Percentiles rank a stretch among this genome's conserved stretches.
phyloP scores from a whole-genome alignment of 805 yeast genomes.

The Ogataea allantospora region DNA sequence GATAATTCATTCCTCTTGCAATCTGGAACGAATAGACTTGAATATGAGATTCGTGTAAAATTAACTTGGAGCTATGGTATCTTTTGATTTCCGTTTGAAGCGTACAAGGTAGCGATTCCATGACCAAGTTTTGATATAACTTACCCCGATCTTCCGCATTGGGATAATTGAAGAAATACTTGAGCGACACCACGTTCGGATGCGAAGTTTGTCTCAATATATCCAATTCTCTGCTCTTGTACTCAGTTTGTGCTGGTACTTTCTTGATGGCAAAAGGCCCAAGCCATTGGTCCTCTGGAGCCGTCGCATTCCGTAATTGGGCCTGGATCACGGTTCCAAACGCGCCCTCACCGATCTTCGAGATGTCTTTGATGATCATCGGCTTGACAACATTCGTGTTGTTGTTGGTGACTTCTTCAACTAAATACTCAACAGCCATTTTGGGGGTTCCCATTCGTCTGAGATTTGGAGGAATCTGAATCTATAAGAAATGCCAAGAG shows the following conservation, averaged over 20 bases:
- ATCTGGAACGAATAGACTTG: slow-evolving; percentile 77
- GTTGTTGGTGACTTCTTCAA: slow-evolving; percentile 63
- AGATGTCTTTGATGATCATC: slow-evolving; percentile 70
- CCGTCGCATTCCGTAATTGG: slow-evolving; percentile 36
- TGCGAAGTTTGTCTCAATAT: slow-evolving; percentile 71
- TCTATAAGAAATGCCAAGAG: not conserved
- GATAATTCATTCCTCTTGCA: slow-evolving; percentile 78
- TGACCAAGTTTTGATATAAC: slow-evolving; percentile 75
- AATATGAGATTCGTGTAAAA: slow-evolving; percentile 69
- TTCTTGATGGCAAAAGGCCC: slow-evolving; percentile 85
- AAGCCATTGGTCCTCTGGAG: slow-evolving; percentile 44
- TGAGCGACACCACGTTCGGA: slow-evolving; percentile 72
- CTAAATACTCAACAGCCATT: slow-evolving; percentile 43
- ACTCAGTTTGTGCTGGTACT: slow-evolving; percentile 86
- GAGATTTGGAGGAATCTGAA: not conserved
- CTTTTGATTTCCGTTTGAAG: slow-evolving; percentile 73
- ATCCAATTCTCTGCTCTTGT: slow-evolving; percentile 78
- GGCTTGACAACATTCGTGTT: slow-evolving; percentile 49
- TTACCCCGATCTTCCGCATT: slow-evolving; percentile 57
- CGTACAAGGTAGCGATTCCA: slow-evolving; percentile 85
- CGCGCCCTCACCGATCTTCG: slow-evolving; percentile 82
- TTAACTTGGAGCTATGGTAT: slow-evolving; percentile 57
- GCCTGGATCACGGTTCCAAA: slow-evolving; percentile 85
- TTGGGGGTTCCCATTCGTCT: slow-evolving; percentile 1
- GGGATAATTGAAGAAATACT: slow-evolving; percentile 68